phyloP scores from a whole-genome alignment of 345 rosid genomes.

The Rhodamnia rubescens region DNA sequence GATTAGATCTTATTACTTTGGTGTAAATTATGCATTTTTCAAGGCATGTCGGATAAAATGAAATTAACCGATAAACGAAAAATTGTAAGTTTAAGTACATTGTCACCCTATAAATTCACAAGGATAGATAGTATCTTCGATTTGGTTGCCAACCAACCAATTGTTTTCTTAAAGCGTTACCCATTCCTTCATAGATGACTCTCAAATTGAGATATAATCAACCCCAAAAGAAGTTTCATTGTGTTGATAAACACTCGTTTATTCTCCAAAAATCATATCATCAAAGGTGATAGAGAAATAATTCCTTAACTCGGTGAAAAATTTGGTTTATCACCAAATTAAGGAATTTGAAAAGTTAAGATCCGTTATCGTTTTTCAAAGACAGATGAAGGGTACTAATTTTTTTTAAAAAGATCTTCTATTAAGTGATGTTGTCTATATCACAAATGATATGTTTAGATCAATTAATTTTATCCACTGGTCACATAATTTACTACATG shows the following conservation, averaged over 20 bases:
- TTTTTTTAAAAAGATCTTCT: neutral
- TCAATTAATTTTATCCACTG: neutral
- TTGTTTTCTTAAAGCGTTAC: too few relatives aligned
- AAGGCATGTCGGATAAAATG: neutral
- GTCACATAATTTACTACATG: neutral
- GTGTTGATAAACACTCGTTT: neutral
- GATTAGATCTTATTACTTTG: neutral
- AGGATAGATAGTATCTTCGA: too few relatives aligned
- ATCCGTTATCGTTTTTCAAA: neutral
- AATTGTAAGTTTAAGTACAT: too few relatives aligned
- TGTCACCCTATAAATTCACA: too few relatives aligned
- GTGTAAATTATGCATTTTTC: neutral
- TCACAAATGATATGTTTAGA: neutral
- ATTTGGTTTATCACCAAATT: neutral
- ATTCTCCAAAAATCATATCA: neutral
- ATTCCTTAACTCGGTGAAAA: neutral
- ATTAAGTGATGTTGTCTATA: neutral
- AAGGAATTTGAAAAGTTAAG: neutral
- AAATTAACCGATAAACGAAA: neutral
- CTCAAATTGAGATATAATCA: neutral
- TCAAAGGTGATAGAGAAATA: neutral
- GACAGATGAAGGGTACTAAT: neutral
- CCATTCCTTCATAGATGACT: neutral
- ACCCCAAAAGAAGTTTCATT: neutral
- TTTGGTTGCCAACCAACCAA: too few relatives aligned